A percentile compares a stretch with the other conserved stretches of the same genome.
These are phyloP conservation scores for Syzygium malaccense DNA, from an alignment of 441 rosid species.

Conservation along the genomic window DNA sequence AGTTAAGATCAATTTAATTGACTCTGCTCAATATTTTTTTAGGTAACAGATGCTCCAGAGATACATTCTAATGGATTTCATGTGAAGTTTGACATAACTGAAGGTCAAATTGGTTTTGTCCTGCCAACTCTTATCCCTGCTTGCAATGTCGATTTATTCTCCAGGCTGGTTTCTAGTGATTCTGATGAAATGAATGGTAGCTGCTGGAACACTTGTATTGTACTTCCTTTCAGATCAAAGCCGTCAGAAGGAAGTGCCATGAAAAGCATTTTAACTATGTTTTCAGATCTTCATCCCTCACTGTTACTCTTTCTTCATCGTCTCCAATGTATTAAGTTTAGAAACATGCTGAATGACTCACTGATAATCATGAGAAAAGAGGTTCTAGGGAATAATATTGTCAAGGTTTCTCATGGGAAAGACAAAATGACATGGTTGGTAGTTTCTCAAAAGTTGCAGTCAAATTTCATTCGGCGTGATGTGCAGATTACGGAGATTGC, in stretches of 20 bases:
- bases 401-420: conserved; percentile 76
- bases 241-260: conserved; percentile 50
- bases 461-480: conserved; percentile 49
- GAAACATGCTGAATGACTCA: conserved; percentile 63
- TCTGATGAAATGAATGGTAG: conserved; percentile 24
- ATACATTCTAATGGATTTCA: conserved; percentile 99
- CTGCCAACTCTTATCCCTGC: conserved; percentile 82
- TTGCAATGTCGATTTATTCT: conserved; percentile 48
- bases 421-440: conserved; percentile 88
- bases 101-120: conserved; percentile 96
- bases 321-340: conserved; percentile 73
- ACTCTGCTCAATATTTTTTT: conserved; percentile 6
- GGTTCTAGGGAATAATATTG: conserved; percentile 63
- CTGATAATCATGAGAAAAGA: conserved; percentile 77
- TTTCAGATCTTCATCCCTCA: conserved; percentile 96
- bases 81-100: conserved; percentile 88
- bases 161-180: conserved; percentile 32
- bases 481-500: conserved; percentile 79
- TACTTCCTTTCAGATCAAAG: conserved; percentile 83
- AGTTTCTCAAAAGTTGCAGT: conserved; percentile 66
- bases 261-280: conserved; percentile 52
- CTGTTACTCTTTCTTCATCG: conserved; percentile 94
- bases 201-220: conserved; percentile 85
- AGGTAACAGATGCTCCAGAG: conserved; percentile 99
- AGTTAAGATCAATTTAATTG: not conserved